Evolutionary conservation across 805 yeast genomes (phyloP), one percentile per base, ranked within the genome.

Genomic region (Tetrapisispora nanseiensis): DNA sequence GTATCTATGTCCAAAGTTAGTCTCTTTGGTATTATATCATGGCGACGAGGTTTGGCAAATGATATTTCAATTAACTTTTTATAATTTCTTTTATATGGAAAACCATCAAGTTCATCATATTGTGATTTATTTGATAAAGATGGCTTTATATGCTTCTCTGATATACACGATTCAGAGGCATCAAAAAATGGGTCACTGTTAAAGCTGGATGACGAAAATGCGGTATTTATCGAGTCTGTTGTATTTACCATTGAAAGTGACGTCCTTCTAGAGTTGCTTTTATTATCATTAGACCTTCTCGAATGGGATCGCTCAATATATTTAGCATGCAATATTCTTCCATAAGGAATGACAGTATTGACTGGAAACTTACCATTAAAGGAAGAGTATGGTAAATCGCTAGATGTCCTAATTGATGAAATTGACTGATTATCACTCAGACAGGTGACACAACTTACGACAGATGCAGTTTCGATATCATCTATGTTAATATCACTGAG

Each of bases 361-460:
- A 56, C 54, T 10, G 63, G 62, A 15, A 62, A 45, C 36, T 56
- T 57, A 3, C 61, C 59, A 35, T 54, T 51, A 21, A 59, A 49
- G 3, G 57, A 56, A 3, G 58, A 49, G 41, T 56, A 47, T 12
- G 34, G 50, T n/a, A 43, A 10, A 33, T 38, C 39, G 7, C 22
- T 35, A 6, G 37, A 34, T n/a, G 35, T 33, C 23, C 28, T 30
- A 2, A 34, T 34, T 11, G 40, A 35, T 3, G 40, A 15, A n/a
- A 18, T 26, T 7, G 43, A 42, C 23, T 41, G 45, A 15, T 31
- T 42, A 37, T 56, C 58, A 46, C 62, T 57, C 34, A 62, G 37
- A 34, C 66, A 62, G 4, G 66, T 61, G n/a, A 61, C 63, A 41
- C 66, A 61, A 33, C 66, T 61, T 30, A 61, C 52, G 11, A 57